phyloP scores from a whole-genome alignment of 108 stramenopile genomes.

The Mediolabrus comicus region DNA sequence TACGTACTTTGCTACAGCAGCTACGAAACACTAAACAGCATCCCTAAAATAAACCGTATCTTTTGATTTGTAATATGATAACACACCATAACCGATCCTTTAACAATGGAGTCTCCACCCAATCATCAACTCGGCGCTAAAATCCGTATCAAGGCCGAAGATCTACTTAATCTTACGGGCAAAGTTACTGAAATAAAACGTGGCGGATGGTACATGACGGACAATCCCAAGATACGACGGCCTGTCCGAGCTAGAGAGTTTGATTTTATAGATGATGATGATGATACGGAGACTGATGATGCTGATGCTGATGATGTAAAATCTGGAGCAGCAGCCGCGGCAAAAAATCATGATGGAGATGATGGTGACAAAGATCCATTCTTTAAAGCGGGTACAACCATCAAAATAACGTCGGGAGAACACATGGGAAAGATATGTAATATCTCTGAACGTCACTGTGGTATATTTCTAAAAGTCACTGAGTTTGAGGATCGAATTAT shows the following conservation, averaged over 20 bases:
- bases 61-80: too few relatives aligned
- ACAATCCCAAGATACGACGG: constrained; percentile 9
- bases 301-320: neutral
- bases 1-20: too few relatives aligned
- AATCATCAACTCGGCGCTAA: too few relatives aligned
- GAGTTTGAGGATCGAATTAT: neutral
- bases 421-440: neutral
- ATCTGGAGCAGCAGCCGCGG: too few relatives aligned
- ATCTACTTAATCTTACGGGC: neutral
- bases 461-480: neutral
- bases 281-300: neutral
- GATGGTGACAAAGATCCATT: neutral
- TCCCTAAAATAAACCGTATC: too few relatives aligned
- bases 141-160: neutral
- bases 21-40: too few relatives aligned
- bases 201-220: constrained; percentile 16
- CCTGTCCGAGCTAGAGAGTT: constrained; percentile 4
- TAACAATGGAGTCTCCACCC: too few relatives aligned
- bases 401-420: neutral
- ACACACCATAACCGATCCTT: too few relatives aligned
- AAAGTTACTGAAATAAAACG: neutral
- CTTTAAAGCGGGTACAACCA: neutral
- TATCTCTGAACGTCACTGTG: neutral
- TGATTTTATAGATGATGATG: neutral
- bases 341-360: neutral